Evolutionary conservation across 148 eudicot species (phyloP), one percentile per base, ranked within the genome.

Genomic region (Drosera capensis): DNA sequence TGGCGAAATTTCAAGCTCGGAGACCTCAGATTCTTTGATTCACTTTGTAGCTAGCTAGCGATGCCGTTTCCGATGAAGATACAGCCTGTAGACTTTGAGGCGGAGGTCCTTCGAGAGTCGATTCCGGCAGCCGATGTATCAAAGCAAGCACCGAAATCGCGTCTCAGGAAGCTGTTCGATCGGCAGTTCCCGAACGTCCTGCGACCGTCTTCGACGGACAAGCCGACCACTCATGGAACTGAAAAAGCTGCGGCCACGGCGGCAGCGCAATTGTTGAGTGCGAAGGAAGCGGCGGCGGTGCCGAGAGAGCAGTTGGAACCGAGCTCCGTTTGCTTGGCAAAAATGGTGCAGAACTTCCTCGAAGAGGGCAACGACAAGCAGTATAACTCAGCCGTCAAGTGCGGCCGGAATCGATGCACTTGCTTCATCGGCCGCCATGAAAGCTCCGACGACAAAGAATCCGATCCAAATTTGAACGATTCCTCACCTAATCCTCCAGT

Each of bases 61-160:
- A 68, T 77, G 75, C 78, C 75, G 2, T 34, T 34, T 52, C 84
- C 79, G 34, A 66, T 67, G 82, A 79, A 73, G 68, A 64, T 79
- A 47, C 87, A 79, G 43, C 86, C 86, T 21, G 62, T 79, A 26
- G 81, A 74, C 48, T 57, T 55, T 25, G 48, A 48, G 14, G 13
- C 63, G n/a, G n/a, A 4, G n/a, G n/a, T n/a, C n/a, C 54, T n/a
- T 15, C 25, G 55, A 14, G 74, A 65, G 20, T 57, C 71, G 39
- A 52, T 65, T 49, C 56, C 59, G 3, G 19, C 44, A n/a, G 16
- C 21, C 35, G 85, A 77, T 29, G 38, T 55, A 1, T 48, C 63
- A 20, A 71, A 71, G 42, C 77, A 79, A 34, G 75, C 69, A 56
- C n/a, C 67, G 49, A 79, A 70, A 50, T 72, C 82, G 25, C 60